These are phyloP conservation scores for Acmispon strigosus DNA, from an alignment of 306 rosid genomes.

Conservation along the genomic window DNA sequence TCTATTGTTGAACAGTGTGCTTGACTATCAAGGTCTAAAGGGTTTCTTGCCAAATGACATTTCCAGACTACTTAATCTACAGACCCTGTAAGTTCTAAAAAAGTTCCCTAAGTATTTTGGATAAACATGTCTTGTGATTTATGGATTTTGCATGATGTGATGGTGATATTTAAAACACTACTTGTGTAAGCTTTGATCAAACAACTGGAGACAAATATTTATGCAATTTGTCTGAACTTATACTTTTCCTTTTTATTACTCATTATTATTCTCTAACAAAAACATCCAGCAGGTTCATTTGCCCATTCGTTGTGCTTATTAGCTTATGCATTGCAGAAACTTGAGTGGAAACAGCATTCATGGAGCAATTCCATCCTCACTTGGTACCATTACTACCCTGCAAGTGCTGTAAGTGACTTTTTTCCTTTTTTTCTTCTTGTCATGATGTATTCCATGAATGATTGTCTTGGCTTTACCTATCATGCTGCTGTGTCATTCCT, in stretches of 20 bases:
- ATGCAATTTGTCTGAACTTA: not conserved
- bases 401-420: slow-evolving; percentile 68
- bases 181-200: slow-evolving; percentile 6
- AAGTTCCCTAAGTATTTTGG: not conserved
- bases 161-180: not conserved
- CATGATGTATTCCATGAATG: not conserved
- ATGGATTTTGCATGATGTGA: not conserved
- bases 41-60: slow-evolving; percentile 74
- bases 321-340: slow-evolving; percentile 45
- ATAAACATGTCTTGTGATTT: not conserved
- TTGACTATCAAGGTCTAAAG: slow-evolving; percentile 84
- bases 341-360: slow-evolving; percentile 80
- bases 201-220: not conserved
- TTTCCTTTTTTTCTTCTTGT: not conserved
- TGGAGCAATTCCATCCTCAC: slow-evolving; percentile 75
- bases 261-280: not conserved
- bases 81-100: slow-evolving; percentile 61
- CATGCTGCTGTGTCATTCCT: not conserved
- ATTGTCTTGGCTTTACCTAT: slow-evolving; percentile 11
- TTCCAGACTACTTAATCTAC: slow-evolving; percentile 66
- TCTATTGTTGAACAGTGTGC: slow-evolving; percentile 62
- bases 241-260: not conserved
- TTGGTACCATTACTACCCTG: slow-evolving; percentile 62
- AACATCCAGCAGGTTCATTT: not conserved
- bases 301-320: slow-evolving; percentile 25